Evolutionary conservation across 2,329 filamentous ascomycete genomes (phyloP).

Genomic region (Calonectria multiphialidica): DNA sequence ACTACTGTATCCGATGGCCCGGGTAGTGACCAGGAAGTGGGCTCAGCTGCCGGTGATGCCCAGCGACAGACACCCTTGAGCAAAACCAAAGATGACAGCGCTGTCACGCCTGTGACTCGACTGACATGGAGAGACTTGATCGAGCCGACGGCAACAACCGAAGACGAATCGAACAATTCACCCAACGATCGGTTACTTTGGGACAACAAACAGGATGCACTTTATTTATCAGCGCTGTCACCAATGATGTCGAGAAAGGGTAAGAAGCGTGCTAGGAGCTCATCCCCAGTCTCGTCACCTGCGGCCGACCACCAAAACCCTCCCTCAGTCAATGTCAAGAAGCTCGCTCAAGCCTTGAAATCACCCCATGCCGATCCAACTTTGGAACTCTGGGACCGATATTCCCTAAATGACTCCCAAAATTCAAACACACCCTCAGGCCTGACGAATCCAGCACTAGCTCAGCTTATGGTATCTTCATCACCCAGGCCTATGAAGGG

Average conservation of each 20-base stretch:
- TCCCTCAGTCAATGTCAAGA: constrained; percentile 68
- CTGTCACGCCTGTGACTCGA: constrained; percentile 62
- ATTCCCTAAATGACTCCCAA: constrained; percentile 63
- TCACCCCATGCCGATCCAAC: constrained; percentile 80
- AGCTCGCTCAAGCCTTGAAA: constrained; percentile 69
- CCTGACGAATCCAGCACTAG: constrained; percentile 67
- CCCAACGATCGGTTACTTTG: constrained; percentile 73
- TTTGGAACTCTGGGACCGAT: constrained; percentile 82
- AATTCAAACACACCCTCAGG: constrained; percentile 58
- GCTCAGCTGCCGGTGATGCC: background rate
- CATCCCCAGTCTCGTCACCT: constrained; percentile 79
- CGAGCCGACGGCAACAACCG: constrained; percentile 55
- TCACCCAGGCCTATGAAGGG: constrained; percentile 72
- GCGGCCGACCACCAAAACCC: constrained; percentile 58
- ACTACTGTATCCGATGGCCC: constrained; percentile 30
- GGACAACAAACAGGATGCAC: constrained; percentile 63
- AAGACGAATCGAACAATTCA: constrained; percentile 62
- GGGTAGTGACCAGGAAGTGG: constrained; percentile 25
- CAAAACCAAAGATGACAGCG: constrained; percentile 37
- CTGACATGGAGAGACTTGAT: constrained; percentile 71
- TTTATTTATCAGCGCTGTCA: constrained; percentile 56
- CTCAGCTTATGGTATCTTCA: constrained; percentile 77
- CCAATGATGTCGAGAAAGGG: constrained; percentile 63
- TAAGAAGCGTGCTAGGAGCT: constrained; percentile 79
- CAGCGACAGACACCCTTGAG: constrained; percentile 25